A percentile compares a stretch with the other conserved stretches of the same genome.
Evolutionary conservation across 768 basidiomycete species (phyloP).

Genomic region (Suillus ampliporus): DNA sequence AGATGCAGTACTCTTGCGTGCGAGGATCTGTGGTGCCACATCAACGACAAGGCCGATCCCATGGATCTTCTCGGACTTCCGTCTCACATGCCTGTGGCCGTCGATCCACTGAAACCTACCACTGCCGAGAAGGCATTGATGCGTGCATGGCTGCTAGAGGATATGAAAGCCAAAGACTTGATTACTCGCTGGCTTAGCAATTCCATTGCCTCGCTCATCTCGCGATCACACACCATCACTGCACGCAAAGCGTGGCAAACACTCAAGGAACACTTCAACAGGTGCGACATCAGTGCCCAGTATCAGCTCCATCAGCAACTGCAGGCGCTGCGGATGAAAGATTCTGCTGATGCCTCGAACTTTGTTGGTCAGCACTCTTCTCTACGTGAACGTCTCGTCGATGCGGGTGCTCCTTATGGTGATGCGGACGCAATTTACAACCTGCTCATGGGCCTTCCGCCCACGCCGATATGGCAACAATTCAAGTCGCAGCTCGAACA

Average conservation of each 20-base stretch:
- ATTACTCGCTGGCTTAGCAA: rapidly evolving
- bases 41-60: constrained; percentile 3
- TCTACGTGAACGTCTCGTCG: neutral
- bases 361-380: neutral
- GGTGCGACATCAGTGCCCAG: neutral
- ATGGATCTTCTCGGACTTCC: neutral
- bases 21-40: constrained; percentile 1
- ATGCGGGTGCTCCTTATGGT: rapidly evolving
- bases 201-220: rapidly evolving
- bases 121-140: constrained; percentile 2
- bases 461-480: neutral
- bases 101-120: neutral
- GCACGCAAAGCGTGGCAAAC: neutral
- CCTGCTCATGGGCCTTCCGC: neutral
- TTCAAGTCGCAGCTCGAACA: neutral
- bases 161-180: constrained; percentile 10
- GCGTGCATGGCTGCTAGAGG: neutral
- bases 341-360: neutral
- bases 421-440: neutral
- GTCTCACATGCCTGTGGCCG: neutral
- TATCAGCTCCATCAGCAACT: neutral
- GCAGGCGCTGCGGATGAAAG: neutral
- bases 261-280: neutral
- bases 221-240: neutral
- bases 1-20: constrained; percentile 8